Base-by-base conservation (phyloP, 305 asterid species). In the Fraxinus angustifolia region DNA sequence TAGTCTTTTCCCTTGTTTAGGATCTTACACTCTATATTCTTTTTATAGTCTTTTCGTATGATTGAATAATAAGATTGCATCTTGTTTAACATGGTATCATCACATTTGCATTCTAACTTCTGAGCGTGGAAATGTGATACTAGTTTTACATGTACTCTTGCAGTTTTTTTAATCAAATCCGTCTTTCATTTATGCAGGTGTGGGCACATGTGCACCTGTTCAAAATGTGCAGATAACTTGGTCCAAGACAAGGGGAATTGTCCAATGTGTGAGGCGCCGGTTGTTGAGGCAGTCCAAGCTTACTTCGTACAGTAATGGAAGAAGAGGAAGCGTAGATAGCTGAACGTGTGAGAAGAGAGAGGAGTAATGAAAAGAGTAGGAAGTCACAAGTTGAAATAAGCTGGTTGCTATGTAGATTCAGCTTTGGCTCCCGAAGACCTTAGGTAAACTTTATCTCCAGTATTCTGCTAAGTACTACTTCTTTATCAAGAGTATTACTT, bases 171-270 rank as follows among this genome's bases (percentile, higher is more conserved):
- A 10, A 6, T 62, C 17, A 1, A 26, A 65, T 1, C 12, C 62
- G 8, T 35, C 8, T 8, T 17, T 78, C 76, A 23, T 76, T 76
- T 23, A 17, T 80, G 17, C 84, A 96, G 99, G 89, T 96, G 98
- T 76, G 99, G 97, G 75, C 99, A 96, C 95, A 92, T 96, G 95
- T 94, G 97, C 86, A 85, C 93, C 36, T 96, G 99, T 77, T 83
- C 89, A 19, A 87, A 90, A 26, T 96, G 99, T 45, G 97, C 97
- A 0, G 97, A 93, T 73, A 82, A 76, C 50, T 79, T 94, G 86
- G 88, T 93, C 80, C 81, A 77, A 8, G 77, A 79, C 48, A 81
- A 76, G 68, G 93, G 91, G n/a, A 92, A 91, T 82, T 96, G 99
- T 82, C 99, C 99, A 0, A 89, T 95, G 97, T 95, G 99, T 65